A percentile compares a stretch with the other conserved stretches of the same genome.
Evolutionary conservation across 176 grass and related monocot species (phyloP).

Genomic region (Triticum monococcum): DNA sequence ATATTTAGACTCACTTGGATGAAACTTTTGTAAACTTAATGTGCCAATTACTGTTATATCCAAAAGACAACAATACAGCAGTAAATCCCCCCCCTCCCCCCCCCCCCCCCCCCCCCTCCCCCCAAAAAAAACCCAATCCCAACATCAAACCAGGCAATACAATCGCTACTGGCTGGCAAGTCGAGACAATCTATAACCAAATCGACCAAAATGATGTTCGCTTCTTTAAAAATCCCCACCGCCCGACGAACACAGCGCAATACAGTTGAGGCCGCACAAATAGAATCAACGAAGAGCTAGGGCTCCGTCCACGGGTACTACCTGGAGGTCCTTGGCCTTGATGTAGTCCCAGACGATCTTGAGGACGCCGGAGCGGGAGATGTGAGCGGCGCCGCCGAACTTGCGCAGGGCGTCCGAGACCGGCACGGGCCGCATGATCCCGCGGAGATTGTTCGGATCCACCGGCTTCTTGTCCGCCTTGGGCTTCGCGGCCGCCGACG

Average conservation of each 20-base stretch:
- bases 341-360: conserved; percentile 87
- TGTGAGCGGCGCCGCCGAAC: conserved; percentile 62
- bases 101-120: neutral
- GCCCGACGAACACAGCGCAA: neutral
- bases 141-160: neutral
- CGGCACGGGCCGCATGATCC: conserved; percentile 42
- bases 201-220: neutral
- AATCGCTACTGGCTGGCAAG: no score
- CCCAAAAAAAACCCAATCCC: no score
- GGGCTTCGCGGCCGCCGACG: neutral
- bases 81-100: neutral
- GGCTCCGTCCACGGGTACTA: neutral
- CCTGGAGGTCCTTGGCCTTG: conserved; percentile 84
- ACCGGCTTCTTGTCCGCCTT: neutral
- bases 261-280: neutral
- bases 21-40: neutral
- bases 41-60: neutral
- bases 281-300: neutral
- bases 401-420: conserved; percentile 59
- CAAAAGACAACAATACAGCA: neutral
- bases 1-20: neutral
- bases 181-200: neutral
- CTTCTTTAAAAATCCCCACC: neutral
- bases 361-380: conserved; percentile 52
- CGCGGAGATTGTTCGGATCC: conserved; percentile 9